Percentiles rank a stretch among this genome's conserved stretches.
These are phyloP conservation scores for Lipomyces sp. DNA, from an alignment of 805 yeast species.

Conservation along the genomic window DNA sequence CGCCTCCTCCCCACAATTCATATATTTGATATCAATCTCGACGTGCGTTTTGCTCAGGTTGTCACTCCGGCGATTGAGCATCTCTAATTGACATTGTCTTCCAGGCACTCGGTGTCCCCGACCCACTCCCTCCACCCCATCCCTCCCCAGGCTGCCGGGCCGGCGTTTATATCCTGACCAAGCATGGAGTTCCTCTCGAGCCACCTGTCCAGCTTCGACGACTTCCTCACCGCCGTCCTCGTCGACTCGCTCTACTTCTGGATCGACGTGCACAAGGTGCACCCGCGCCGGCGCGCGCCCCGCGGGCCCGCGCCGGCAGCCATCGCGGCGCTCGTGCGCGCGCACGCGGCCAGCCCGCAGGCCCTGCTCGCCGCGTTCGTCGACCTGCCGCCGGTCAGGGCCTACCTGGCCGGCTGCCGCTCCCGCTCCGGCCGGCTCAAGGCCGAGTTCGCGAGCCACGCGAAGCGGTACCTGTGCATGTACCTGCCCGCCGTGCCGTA, in stretches of 20 bases:
- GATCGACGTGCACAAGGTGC: slow-evolving; percentile 23
- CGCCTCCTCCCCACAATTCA: too few species aligned
- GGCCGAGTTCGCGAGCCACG: slow-evolving; percentile 41
- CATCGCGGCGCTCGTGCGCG: slow-evolving; percentile 9
- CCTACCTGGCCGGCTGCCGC: slow-evolving; percentile 12
- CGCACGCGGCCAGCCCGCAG: not conserved
- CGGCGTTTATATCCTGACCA: too few species aligned
- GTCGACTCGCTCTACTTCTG: slow-evolving; percentile 24
- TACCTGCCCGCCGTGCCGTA: slow-evolving; percentile 43
- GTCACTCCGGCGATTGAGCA: too few species aligned
- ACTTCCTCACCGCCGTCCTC: slow-evolving; percentile 21
- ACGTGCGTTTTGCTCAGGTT: too few species aligned
- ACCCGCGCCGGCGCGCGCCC: slow-evolving; percentile 17
- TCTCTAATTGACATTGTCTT: too few species aligned
- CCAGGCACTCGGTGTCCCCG: too few species aligned
- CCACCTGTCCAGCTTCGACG: slow-evolving; percentile 22
- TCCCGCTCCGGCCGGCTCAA: slow-evolving; percentile 16
- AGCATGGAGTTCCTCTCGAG: slow-evolving; percentile 7
- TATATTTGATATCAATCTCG: too few species aligned
- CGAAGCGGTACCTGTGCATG: slow-evolving; percentile 40
- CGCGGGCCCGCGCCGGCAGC: slow-evolving; percentile 12
- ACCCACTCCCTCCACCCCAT: too few species aligned
- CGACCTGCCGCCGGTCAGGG: slow-evolving; percentile 6
- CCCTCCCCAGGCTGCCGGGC: too few species aligned
- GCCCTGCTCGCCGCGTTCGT: slow-evolving; percentile 8